phyloP scores from a whole-genome alignment of 768 basidiomycete species.

The Xerocomellus amylosporus region DNA sequence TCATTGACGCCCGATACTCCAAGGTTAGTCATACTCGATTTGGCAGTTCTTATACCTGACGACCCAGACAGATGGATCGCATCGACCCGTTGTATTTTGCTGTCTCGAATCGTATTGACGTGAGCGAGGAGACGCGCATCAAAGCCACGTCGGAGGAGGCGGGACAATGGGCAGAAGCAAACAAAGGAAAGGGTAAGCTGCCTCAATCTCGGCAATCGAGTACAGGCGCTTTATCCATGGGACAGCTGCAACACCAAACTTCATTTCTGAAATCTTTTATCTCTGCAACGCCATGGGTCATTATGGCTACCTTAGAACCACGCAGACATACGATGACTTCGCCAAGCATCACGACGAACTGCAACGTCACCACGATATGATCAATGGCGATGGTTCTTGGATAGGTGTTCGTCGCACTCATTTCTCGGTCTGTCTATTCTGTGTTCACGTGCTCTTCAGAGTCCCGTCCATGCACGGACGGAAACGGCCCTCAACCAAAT shows the following conservation, averaged over 20 bases:
- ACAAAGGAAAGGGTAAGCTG: constrained; percentile 45
- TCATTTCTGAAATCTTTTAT: constrained; percentile 95
- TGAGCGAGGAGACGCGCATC: constrained; percentile 90
- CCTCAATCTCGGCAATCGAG: neutral
- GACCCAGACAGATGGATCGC: constrained; percentile 67
- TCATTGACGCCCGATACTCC: constrained; percentile 87
- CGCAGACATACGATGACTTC: constrained; percentile 71
- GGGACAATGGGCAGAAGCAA: constrained; percentile 60
- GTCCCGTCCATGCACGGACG: constrained; percentile 69
- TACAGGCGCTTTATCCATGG: neutral
- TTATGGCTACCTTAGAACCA: constrained; percentile 80
- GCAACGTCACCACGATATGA: constrained; percentile 69
- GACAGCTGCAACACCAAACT: constrained; percentile 72
- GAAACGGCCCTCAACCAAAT: constrained; percentile 74
- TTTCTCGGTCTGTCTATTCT: neutral
- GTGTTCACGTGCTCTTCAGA: constrained; percentile 38
- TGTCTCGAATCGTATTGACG: constrained; percentile 65
- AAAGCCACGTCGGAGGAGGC: constrained; percentile 91
- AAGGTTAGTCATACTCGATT: constrained; percentile 52
- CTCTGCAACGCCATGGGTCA: constrained; percentile 84
- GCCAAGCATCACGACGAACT: constrained; percentile 74
- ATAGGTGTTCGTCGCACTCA: constrained; percentile 56
- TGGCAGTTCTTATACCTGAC: constrained; percentile 4
- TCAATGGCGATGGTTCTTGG: constrained; percentile 79
- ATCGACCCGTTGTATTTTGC: constrained; percentile 84